Percentiles rank a stretch among this genome's conserved stretches.
These are phyloP conservation scores for Arabis hirsuta DNA, from an alignment of 345 rosid species.

Conservation along the genomic window DNA sequence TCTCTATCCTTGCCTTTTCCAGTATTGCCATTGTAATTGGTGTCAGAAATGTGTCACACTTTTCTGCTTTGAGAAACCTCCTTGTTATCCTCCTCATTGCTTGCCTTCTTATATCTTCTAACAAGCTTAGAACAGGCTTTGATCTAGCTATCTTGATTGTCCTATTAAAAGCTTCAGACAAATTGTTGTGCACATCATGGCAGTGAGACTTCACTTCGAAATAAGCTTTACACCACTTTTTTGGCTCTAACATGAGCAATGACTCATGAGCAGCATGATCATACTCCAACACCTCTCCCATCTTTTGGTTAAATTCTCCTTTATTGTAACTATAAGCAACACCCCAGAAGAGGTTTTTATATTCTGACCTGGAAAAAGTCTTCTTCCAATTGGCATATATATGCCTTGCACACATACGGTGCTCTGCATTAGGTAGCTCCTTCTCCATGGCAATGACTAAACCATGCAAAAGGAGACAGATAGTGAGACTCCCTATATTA, in stretches of 20 bases:
- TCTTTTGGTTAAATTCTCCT: background rate
- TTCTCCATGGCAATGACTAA: too few relatives aligned
- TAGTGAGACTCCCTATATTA: too few relatives aligned
- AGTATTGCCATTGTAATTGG: too few relatives aligned
- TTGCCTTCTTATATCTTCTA: background rate
- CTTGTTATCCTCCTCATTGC: too few relatives aligned
- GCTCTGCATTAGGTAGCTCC: too few relatives aligned
- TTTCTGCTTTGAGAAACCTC: too few relatives aligned
- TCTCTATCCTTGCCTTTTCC: too few relatives aligned
- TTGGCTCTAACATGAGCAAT: background rate
- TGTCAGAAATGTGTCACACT: too few relatives aligned
- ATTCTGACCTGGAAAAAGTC: background rate
- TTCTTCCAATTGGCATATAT: background rate
- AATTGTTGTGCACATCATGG: conserved; percentile 1
- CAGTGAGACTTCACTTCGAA: background rate
- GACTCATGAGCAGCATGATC: background rate
- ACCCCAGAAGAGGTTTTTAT: background rate
- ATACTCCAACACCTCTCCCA: background rate
- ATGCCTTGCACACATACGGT: background rate
- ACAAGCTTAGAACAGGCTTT: background rate
- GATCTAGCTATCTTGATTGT: background rate
- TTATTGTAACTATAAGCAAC: background rate
- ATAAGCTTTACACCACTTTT: background rate
- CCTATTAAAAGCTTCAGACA: background rate
- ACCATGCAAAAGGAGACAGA: too few relatives aligned